A percentile compares a stretch with the other conserved stretches of the same genome.
Conservation (phyloP, 2,329 filamentous ascomycete species). For the Phaeosphaeriaceae sp. region DNA sequence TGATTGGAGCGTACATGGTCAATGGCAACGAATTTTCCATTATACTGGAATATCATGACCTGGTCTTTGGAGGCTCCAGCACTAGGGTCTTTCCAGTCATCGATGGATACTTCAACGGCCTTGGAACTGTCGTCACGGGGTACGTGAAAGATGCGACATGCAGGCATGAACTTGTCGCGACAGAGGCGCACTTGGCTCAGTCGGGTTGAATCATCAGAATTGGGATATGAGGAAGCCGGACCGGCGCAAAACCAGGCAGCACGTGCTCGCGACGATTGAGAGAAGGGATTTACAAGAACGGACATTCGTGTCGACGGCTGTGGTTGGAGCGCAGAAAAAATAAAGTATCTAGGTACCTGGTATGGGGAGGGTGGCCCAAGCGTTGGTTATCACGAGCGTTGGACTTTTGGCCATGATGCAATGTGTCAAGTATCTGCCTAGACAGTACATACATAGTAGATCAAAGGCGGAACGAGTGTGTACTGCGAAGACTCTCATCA, state of each 20-base stretch:
- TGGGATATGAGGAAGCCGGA: slow-evolving; percentile 23
- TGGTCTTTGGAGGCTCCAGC: slow-evolving; percentile 57
- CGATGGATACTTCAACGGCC: slow-evolving; percentile 24
- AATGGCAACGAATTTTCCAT: slow-evolving; percentile 68
- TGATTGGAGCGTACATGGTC: slow-evolving; percentile 62
- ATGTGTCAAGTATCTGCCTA: slow-evolving; percentile 41
- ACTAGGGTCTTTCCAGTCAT: slow-evolving; percentile 34
- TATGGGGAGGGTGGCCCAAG: too few relatives aligned
- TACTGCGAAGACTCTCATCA: background rate
- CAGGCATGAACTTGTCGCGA: slow-evolving; percentile 15
- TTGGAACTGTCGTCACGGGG: slow-evolving; percentile 28
- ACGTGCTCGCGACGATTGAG: slow-evolving; percentile 25
- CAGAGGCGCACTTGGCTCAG: slow-evolving; percentile 26
- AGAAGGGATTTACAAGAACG: slow-evolving; percentile 28
- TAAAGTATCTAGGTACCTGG: too few relatives aligned
- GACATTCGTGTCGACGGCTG: slow-evolving; percentile 14
- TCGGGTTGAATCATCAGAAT: slow-evolving; percentile 17
- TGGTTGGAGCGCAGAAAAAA: background rate
- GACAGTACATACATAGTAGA: too few relatives aligned
- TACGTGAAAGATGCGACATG: slow-evolving; percentile 34
- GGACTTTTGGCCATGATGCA: slow-evolving; percentile 33
- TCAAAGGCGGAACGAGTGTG: too few relatives aligned
- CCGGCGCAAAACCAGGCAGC: slow-evolving; percentile 35
- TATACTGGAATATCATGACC: slow-evolving; percentile 70
- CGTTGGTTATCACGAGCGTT: too few relatives aligned